phyloP scores from a whole-genome alignment of 2,329 filamentous ascomycete genomes.

The Pseudogymnoascus sp. region DNA sequence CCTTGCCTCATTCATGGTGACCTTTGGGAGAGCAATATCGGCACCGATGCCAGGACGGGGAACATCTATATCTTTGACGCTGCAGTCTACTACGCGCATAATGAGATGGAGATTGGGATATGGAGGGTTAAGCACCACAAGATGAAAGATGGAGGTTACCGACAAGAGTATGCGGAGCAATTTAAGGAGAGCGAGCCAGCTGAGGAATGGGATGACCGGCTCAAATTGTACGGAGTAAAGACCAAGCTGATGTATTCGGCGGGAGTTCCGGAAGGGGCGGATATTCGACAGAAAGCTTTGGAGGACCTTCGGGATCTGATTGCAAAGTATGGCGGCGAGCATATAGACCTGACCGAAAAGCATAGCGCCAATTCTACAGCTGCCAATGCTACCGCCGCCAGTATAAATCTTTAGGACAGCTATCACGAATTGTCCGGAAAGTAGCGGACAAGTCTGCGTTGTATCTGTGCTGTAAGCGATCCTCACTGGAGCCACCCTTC shows the following conservation, averaged over 20 bases:
- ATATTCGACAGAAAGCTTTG: neutral
- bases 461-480: no score
- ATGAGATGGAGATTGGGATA: slow-evolving; percentile 19
- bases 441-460: neutral
- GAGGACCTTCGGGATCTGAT: neutral
- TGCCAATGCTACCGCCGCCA: neutral
- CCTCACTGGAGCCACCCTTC: neutral
- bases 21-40: slow-evolving; percentile 19
- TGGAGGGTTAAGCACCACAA: slow-evolving; percentile 10
- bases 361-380: neutral
- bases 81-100: slow-evolving; percentile 25
- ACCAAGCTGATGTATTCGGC: neutral
- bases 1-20: slow-evolving; percentile 20
- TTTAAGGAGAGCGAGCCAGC: slow-evolving; percentile 19
- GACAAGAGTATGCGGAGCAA: slow-evolving; percentile 13
- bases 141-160: slow-evolving; percentile 9
- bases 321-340: neutral
- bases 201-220: slow-evolving; percentile 28
- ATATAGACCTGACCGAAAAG: neutral
- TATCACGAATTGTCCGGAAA: neutral
- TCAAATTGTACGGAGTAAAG: slow-evolving; percentile 22
- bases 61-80: slow-evolving; percentile 18
- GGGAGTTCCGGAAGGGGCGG: neutral
- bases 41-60: slow-evolving; percentile 8
- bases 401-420: neutral